A percentile compares a stretch with the other conserved stretches of the same genome.
Evolutionary conservation across 208 protist genomes (phyloP).

Genomic region (Trypanosoma vivax): DNA sequence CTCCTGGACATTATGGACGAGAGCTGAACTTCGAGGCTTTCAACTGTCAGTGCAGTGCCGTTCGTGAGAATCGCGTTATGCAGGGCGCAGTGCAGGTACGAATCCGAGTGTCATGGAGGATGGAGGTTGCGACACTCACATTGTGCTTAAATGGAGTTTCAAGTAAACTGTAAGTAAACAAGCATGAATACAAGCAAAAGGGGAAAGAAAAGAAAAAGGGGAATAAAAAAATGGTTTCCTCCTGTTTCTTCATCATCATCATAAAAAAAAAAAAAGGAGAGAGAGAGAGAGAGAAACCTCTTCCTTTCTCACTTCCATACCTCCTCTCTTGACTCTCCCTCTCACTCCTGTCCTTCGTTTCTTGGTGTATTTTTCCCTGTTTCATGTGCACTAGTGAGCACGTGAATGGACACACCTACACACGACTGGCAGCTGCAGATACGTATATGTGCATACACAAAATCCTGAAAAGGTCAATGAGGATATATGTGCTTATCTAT

Average conservation of each 20-base stretch:
- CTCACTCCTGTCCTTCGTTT: constrained; percentile 12
- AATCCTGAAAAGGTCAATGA: no score
- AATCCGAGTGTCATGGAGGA: no score
- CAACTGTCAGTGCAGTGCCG: no score
- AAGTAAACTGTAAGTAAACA: no score
- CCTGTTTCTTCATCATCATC: no score
- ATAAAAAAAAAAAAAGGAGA: constrained; percentile 1
- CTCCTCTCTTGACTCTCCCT: constrained; percentile 18
- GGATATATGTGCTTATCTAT: no score
- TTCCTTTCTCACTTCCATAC: neutral
- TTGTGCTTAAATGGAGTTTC: no score
- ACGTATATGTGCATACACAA: constrained; percentile 12
- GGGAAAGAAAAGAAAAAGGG: neutral
- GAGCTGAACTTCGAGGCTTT: constrained; percentile 25
- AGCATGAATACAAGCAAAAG: neutral
- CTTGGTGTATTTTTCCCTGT: constrained; percentile 4
- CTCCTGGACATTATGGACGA: constrained; percentile 85
- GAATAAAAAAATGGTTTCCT: no score
- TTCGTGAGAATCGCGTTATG: no score
- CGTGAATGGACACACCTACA: neutral
- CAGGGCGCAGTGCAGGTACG: no score
- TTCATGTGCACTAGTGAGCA: no score
- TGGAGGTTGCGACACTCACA: no score
- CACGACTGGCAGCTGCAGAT: neutral
- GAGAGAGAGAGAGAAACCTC: neutral